phyloP scores from a whole-genome alignment of 1,284 basidiomycete species.

The Stereum hirsutum region DNA sequence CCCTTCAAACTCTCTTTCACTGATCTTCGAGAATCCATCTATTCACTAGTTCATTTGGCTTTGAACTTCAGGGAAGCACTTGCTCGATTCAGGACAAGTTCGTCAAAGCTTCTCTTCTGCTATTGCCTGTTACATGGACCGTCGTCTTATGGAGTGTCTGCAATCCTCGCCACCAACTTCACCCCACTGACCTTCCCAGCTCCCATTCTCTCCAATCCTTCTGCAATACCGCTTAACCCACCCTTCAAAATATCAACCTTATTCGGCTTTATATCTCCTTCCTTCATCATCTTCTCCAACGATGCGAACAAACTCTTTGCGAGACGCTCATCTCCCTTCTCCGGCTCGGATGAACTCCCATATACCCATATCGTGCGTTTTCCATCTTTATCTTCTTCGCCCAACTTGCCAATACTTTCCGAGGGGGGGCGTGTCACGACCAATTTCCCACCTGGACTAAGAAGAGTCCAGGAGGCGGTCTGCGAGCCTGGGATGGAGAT shows the following conservation, averaged over 20 bases:
- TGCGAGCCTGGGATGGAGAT: slow-evolving; percentile 15
- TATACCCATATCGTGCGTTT: slow-evolving; percentile 7
- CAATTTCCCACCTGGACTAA: slow-evolving; percentile 13
- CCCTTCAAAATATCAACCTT: slow-evolving; percentile 31
- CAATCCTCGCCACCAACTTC: slow-evolving; percentile 44
- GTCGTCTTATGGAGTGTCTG: no score
- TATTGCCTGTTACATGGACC: no score
- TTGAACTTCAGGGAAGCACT: no score
- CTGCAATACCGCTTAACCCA: slow-evolving; percentile 35
- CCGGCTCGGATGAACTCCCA: slow-evolving; percentile 24
- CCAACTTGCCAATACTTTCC: slow-evolving; percentile 8
- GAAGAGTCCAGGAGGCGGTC: slow-evolving; percentile 11
- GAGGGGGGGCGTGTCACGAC: slow-evolving; percentile 8
- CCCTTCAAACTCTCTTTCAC: no score
- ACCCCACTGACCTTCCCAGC: slow-evolving; percentile 32
- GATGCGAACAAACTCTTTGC: slow-evolving; percentile 2
- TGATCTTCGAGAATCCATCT: no score
- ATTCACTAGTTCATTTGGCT: no score
- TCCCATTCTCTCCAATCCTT: slow-evolving; percentile 33
- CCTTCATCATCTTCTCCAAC: slow-evolving; percentile 9
- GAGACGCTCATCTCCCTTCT: slow-evolving; percentile 25
- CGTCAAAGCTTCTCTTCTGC: no score
- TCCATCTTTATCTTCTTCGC: slow-evolving; percentile 7
- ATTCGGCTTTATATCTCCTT: slow-evolving; percentile 15
- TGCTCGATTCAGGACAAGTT: no score